Conservation (phyloP, 192 early-diverging fungal genomes). For the Umbelopsis sp. region DNA sequence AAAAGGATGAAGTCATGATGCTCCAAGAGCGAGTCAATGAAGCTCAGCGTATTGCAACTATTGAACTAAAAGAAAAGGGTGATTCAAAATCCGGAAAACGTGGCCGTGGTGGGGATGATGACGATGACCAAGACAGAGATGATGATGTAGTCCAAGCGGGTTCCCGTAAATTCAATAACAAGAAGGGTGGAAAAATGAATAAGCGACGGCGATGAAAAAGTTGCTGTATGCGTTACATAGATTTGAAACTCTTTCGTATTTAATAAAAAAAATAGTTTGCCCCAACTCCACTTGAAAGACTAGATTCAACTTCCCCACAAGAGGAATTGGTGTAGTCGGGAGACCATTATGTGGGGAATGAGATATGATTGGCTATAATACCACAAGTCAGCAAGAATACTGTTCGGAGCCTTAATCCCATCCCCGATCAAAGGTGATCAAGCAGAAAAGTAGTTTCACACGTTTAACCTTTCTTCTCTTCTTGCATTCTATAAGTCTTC, state of each 20-base stretch:
- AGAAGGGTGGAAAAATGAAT: conserved; percentile 16
- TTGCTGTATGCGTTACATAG: neutral
- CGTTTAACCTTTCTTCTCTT: neutral
- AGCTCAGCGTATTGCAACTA: conserved; percentile 82
- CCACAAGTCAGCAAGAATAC: conserved; percentile 6
- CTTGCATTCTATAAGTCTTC: neutral
- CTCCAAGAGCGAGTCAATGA: conserved; percentile 94
- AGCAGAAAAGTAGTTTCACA: neutral
- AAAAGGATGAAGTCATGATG: conserved; percentile 84
- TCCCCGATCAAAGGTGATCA: neutral
- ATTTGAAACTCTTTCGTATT: no score
- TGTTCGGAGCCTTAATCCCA: neutral
- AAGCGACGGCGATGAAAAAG: conserved; percentile 19
- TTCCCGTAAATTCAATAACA: neutral
- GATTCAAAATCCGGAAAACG: conserved; percentile 32
- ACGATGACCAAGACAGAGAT: conserved; percentile 45
- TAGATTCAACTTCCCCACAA: neutral
- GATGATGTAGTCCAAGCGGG: conserved; percentile 28
- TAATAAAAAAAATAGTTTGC: no score
- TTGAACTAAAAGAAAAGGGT: conserved; percentile 84
- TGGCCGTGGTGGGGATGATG: conserved; percentile 35
- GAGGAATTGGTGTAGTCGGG: neutral
- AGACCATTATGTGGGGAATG: neutral
- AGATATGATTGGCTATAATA: conserved; percentile 4
- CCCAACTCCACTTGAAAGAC: neutral